Base-by-base conservation (phyloP, 345 rosid genomes). In the Carallia pectinifolia region DNA sequence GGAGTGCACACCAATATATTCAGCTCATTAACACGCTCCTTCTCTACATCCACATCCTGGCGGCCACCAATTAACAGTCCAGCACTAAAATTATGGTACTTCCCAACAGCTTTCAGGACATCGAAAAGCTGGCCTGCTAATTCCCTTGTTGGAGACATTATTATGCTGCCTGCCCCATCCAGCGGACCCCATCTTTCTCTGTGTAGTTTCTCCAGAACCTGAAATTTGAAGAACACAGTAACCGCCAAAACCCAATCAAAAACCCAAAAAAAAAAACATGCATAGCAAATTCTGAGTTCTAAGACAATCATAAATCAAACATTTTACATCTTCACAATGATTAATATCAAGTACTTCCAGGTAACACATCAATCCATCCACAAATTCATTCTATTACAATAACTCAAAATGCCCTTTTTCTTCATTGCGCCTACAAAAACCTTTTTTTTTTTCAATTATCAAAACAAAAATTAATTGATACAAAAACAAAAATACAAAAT, bases 61-160 rank as follows among this genome's bases (percentile, higher is more conserved):
- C 97, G 90, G 55, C 98, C 98, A 70, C 97, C 97, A 33, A 94
- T 94, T 40, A 94, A 80, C 59, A 94, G 89, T 4, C 97, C 98
- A 34, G 89, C 96, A 72, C 96, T 92, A 54, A 91, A 90, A 72
- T 76, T 80, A 79, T 95, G 97, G 76, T 79, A 78, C 82, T 80
- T 92, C 12, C 99, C 97, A 47, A 89, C 96, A 61, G 71, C 62
- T 77, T 74, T 92, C 82, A 92, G 69, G 39, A 92, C 97, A 68
- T 80, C 88, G 72, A 95, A 91, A 67, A 91, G 87, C 64, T 95
- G 99, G 65, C 79, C 84, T 13, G 97, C 97, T 61, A 95, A 72
- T 77, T 92, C 97, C 81, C 97, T 89, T 0, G 97, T 89, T 1
- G 97, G 99, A 78, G 97, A 90, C 64, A 95, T 87, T 67, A 95